Evolutionary conservation across 2,329 filamentous ascomycete species (phyloP).

Genomic region (Penicillium occitanis): DNA sequence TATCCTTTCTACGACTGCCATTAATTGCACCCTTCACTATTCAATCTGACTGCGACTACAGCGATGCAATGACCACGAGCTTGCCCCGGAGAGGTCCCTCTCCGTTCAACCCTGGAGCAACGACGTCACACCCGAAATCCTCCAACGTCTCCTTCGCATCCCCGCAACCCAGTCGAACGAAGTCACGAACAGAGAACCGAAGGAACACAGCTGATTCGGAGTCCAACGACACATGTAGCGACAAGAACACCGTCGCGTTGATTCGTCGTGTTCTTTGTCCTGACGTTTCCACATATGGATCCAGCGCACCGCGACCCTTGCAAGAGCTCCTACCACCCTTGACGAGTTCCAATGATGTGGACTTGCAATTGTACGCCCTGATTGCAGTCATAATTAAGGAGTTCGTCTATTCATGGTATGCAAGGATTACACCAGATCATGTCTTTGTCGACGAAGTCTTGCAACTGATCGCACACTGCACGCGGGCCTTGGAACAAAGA

Average conservation of each 20-base stretch:
- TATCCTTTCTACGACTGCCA: neutral
- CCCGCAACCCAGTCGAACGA: constrained; percentile 23
- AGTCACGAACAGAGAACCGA: constrained; percentile 31
- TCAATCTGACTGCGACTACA: neutral
- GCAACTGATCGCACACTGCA: constrained; percentile 89
- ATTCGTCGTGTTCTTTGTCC: constrained; percentile 82
- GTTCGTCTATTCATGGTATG: constrained; percentile 91
- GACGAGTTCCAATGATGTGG: constrained; percentile 91
- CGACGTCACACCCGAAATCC: constrained; percentile 36
- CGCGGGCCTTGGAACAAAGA: constrained; percentile 80
- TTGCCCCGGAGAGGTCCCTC: constrained; percentile 39
- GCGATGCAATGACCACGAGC: constrained; percentile 43
- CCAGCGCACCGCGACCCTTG: constrained; percentile 63
- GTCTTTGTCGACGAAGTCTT: constrained; percentile 84
- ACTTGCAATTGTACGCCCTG: constrained; percentile 88
- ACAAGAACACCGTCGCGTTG: constrained; percentile 75
- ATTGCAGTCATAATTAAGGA: constrained; percentile 87
- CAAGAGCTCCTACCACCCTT: constrained; percentile 83
- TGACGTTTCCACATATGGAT: constrained; percentile 52
- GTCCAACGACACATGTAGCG: constrained; percentile 57
- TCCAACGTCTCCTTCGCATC: constrained; percentile 31
- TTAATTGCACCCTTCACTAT: neutral
- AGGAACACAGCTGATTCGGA: constrained; percentile 40
- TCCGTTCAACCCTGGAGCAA: constrained; percentile 40
- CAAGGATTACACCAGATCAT: constrained; percentile 86